These are phyloP conservation scores for Acanthamoeba lenticulata DNA, from an alignment of 208 protist genomes.

Conservation along the genomic window DNA sequence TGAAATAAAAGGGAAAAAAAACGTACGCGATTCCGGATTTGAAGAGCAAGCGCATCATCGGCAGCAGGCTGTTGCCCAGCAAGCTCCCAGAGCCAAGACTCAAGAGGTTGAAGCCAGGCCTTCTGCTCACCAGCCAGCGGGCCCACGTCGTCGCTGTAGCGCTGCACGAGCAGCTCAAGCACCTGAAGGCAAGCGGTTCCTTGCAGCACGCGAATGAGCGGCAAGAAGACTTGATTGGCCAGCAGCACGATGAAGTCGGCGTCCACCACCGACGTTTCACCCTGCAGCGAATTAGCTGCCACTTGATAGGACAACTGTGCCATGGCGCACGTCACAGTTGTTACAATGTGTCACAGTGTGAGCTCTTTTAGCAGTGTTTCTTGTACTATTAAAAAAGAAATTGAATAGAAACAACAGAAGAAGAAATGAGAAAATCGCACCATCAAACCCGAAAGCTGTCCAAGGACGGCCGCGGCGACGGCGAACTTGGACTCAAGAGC, in stretches of 20 bases:
- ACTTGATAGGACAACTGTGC: neutral
- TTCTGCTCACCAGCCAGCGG: neutral
- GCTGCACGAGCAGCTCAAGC: neutral
- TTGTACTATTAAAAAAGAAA: neutral
- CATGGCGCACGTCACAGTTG: neutral
- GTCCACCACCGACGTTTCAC: constrained; percentile 13
- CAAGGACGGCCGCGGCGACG: neutral
- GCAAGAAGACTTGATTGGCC: constrained; percentile 26
- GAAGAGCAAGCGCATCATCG: neutral
- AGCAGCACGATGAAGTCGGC: constrained; percentile 32
- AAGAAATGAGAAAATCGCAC: neutral
- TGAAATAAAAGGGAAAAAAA: neutral
- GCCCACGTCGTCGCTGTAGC: neutral
- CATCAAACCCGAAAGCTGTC: constrained; percentile 54
- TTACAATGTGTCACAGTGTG: neutral
- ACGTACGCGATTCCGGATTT: neutral
- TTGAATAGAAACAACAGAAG: neutral
- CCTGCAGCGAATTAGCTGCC: constrained; percentile 20
- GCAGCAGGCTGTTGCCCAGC: neutral
- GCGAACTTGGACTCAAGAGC: constrained; percentile 17
- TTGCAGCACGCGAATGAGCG: neutral
- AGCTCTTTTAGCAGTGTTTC: neutral
- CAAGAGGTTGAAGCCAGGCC: neutral
- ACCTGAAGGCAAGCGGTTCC: neutral
- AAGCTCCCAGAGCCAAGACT: constrained; percentile 43